Evolutionary conservation across 805 yeast genomes (phyloP), one percentile per base, ranked within the genome.

Genomic region (Cyberlindnera mycetangii): DNA sequence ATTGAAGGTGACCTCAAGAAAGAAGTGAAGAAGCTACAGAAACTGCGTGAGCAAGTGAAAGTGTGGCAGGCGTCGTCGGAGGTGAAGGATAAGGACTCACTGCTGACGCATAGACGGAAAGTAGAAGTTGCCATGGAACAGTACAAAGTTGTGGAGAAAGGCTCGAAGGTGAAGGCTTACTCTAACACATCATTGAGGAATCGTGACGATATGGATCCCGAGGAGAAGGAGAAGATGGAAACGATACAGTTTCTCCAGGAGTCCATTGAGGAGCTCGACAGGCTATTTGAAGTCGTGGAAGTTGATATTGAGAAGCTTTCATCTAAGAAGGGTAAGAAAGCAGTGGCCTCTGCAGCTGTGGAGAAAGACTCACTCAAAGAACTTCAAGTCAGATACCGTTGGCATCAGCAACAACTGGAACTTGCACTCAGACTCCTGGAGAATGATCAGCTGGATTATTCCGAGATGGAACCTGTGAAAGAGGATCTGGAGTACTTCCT

Each of bases 401-500:
- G 81, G 74, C 98, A 92, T 67, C 80, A 85, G 42, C 75, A 77
- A 27, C 81, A 81, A 58, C 72, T 93, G 61, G 98, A 92, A 64
- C 75, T 77, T 40, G 79, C 90, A 33, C 70, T 92, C 51, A 76
- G 89, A 48, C 72, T 82, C 57, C 66, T 93, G 45, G 96, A 89
- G 56, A 87, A 85, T 62, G 92, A 85, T 47, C 84, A 80, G 38
- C 67, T 93, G 51, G 86, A 81, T 17, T 83, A 89, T 1, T 89
- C 84, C 20, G 77, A 79, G 39, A 78, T 93, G 11, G 81, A 81
- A 53, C 84, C 78, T 21, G 81, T 89, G 49, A 81, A 82, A 60
- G 98, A 92, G 48, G 98, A 92, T 62, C 81, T 92, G 58, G 84
- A 79, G 53, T 92, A 93, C 68, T 92, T 89, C 63, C 88, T 93